phyloP scores from a whole-genome alignment of 441 rosid species.

The Aleurites moluccanus region DNA sequence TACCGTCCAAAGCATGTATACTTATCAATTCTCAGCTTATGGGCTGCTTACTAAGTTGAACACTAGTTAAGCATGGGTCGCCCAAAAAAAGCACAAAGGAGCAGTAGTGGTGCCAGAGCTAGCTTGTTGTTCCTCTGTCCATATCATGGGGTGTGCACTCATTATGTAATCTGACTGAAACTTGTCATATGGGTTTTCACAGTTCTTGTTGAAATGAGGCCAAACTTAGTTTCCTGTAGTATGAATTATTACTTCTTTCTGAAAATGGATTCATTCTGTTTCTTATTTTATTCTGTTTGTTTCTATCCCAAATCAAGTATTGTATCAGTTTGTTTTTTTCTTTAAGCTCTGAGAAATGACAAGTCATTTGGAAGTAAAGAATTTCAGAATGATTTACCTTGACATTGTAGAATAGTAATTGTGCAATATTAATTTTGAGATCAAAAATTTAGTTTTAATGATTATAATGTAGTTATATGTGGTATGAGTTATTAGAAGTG shows the following conservation, averaged over 20 bases:
- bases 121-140: slow-evolving; percentile 3
- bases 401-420: not conserved
- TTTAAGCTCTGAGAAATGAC: not conserved
- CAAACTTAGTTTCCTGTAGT: not conserved
- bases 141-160: not conserved
- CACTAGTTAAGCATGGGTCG: not conserved
- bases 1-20: not conserved
- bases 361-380: not conserved
- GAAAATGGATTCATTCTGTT: slow-evolving; percentile 4
- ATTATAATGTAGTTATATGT: not conserved
- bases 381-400: slow-evolving; percentile 1
- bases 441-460: not conserved
- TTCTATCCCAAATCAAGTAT: not conserved
- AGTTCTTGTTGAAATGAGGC: not conserved
- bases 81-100: not conserved
- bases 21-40: not conserved
- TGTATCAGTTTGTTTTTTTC: not conserved
- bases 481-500: slow-evolving; percentile 46
- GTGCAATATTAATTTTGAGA: not conserved
- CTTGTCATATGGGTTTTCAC: not conserved
- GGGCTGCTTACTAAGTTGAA: not conserved
- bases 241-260: not conserved
- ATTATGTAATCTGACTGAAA: not conserved
- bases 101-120: not conserved
- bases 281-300: not conserved